phyloP scores from a whole-genome alignment of 169 alveolate genomes.

The Plasmodium malariae region DNA sequence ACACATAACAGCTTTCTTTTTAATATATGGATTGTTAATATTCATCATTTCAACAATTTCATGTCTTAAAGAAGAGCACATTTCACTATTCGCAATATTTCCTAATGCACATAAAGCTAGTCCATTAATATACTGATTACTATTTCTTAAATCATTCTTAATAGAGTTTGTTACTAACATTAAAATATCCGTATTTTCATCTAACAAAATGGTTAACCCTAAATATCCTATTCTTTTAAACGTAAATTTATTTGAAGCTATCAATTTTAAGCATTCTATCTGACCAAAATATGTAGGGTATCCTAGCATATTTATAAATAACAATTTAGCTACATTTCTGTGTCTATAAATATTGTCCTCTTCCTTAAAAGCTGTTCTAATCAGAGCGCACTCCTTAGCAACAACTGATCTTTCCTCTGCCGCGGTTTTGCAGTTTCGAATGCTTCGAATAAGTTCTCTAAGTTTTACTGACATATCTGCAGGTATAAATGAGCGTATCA shows the following conservation, averaged over 20 bases:
- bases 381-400: slow-evolving; percentile 98
- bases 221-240: slow-evolving; percentile 98
- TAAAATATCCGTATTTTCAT: slow-evolving; percentile 97
- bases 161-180: slow-evolving; percentile 98
- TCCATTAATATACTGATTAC: slow-evolving; percentile 95
- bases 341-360: slow-evolving; percentile 92
- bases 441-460: slow-evolving; percentile 96
- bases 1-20: slow-evolving; percentile 97
- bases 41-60: slow-evolving; percentile 93
- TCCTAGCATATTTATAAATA: slow-evolving; percentile 97
- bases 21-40: slow-evolving; percentile 94
- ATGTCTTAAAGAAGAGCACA: slow-evolving; percentile 95
- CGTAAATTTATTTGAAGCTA: slow-evolving; percentile 96
- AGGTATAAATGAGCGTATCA: background rate
- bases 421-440: slow-evolving; percentile 98
- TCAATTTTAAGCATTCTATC: slow-evolving; percentile 97
- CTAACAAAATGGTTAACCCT: slow-evolving; percentile 96
- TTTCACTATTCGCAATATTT: slow-evolving; percentile 97
- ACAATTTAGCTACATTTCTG: slow-evolving; percentile 97
- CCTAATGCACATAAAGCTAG: slow-evolving; percentile 98
- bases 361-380: slow-evolving; percentile 96
- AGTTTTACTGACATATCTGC: slow-evolving; percentile 90
- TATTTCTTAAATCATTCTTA: slow-evolving; percentile 96
- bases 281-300: slow-evolving; percentile 97
- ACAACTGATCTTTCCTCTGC: slow-evolving; percentile 99